phyloP scores from a whole-genome alignment of 495 filamentous ascomycete genomes.

The Daldinia bambusicola region DNA sequence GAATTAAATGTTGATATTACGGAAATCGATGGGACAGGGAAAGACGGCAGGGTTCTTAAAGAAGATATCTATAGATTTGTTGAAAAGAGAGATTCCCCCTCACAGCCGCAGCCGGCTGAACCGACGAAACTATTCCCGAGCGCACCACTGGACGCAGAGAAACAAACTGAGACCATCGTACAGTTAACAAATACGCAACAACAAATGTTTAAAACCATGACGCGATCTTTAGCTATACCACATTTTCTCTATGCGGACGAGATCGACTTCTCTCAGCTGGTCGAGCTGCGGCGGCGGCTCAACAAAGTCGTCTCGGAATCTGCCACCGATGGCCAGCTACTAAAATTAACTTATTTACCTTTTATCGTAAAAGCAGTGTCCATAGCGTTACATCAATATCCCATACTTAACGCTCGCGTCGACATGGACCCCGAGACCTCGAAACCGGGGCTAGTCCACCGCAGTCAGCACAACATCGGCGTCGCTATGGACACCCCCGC shows the following conservation, averaged over 20 bases:
- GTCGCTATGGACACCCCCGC: constrained; percentile 93
- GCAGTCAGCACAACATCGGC: constrained; percentile 91
- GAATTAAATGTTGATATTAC: constrained; percentile 78
- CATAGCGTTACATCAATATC: constrained; percentile 79
- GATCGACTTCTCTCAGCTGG: constrained; percentile 78
- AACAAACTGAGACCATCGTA: constrained; percentile 72
- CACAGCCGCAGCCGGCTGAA: constrained; percentile 21
- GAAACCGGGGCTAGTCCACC: constrained; percentile 77
- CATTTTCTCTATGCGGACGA: constrained; percentile 95
- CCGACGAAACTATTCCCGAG: constrained; percentile 46
- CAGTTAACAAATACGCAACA: constrained; percentile 80
- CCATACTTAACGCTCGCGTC: constrained; percentile 86
- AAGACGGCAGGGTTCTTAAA: constrained; percentile 89
- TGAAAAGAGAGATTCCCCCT: constrained; percentile 52
- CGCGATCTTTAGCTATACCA: constrained; percentile 84
- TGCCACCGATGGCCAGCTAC: constrained; percentile 50
- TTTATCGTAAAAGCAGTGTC: constrained; percentile 97
- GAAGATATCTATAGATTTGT: constrained; percentile 88
- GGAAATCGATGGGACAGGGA: constrained; percentile 85
- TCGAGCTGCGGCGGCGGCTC: constrained; percentile 73
- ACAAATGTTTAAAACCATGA: constrained; percentile 99
- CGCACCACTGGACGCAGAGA: constrained; percentile 40
- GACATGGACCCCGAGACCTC: constrained; percentile 61
- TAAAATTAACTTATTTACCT: constrained; percentile 86
- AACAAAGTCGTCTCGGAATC: constrained; percentile 64